Percentiles rank a stretch among this genome's conserved stretches.
Conservation (phyloP, 805 yeast species). For the Brettanomyces anomalus region DNA sequence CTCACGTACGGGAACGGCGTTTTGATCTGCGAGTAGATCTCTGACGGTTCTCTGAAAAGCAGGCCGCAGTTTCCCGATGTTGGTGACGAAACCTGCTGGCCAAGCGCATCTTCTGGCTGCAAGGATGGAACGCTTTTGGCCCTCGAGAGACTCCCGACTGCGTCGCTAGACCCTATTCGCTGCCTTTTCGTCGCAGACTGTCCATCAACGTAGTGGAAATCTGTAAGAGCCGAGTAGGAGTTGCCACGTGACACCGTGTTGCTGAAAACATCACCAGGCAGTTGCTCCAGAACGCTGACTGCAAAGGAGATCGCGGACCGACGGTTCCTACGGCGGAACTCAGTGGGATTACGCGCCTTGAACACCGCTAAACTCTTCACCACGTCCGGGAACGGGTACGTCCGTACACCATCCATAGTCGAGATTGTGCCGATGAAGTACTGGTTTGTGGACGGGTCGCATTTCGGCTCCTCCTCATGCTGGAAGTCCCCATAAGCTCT, state of each 20-base stretch:
- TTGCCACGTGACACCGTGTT: neutral
- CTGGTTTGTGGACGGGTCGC: conserved; percentile 56
- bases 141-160: neutral
- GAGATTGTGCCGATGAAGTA: conserved; percentile 48
- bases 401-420: conserved; percentile 27
- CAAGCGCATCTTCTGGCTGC: neutral
- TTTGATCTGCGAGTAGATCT: conserved; percentile 66
- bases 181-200: neutral
- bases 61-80: conserved; percentile 28
- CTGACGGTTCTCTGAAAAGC: conserved; percentile 56
- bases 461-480: conserved; percentile 29
- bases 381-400: conserved; percentile 53
- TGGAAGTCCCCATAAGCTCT: conserved; percentile 2
- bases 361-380: conserved; percentile 34
- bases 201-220: neutral
- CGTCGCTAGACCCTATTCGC: neutral
- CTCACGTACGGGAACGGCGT: conserved; percentile 84
- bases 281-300: conserved; percentile 34
- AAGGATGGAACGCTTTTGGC: neutral
- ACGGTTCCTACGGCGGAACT: conserved; percentile 24
- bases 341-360: conserved; percentile 31
- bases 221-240: neutral
- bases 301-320: conserved; percentile 38
- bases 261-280: conserved; percentile 2
- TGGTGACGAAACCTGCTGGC: neutral